Conservation (phyloP, 2,329 filamentous ascomycete genomes). For the Macrophomina pseudophaseolina region DNA sequence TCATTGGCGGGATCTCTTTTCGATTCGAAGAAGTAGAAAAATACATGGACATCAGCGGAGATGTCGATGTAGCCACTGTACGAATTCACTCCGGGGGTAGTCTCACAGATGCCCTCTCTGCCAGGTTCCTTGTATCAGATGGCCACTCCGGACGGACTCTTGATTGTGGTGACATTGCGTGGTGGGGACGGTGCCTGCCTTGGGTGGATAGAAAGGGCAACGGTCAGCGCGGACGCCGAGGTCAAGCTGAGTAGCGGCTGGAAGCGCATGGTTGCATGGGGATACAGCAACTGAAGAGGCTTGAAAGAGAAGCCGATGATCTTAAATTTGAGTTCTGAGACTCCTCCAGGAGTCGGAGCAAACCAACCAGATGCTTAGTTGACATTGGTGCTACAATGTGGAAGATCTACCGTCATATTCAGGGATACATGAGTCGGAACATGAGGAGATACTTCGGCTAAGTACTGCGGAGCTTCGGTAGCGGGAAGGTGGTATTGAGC, state of each 20-base stretch:
- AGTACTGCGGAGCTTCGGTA: too few species aligned
- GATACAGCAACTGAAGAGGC: too few species aligned
- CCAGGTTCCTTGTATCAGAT: slow-evolving; percentile 55
- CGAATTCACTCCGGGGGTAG: slow-evolving; percentile 42
- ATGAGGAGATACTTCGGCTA: not conserved
- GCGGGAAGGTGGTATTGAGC: slow-evolving; percentile 19
- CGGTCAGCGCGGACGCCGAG: not conserved
- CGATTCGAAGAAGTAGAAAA: slow-evolving; percentile 56
- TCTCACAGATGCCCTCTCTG: slow-evolving; percentile 52
- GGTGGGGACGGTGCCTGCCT: slow-evolving; percentile 34
- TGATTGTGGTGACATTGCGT: slow-evolving; percentile 48
- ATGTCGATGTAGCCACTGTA: slow-evolving; percentile 47
- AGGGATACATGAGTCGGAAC: not conserved
- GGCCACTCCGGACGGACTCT: slow-evolving; percentile 45
- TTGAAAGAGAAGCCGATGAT: too few species aligned
- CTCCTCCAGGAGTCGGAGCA: too few species aligned
- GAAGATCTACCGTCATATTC: not conserved
- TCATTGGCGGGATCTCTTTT: slow-evolving; percentile 54
- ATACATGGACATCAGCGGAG: slow-evolving; percentile 45
- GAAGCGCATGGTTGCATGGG: not conserved
- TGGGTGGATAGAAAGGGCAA: not conserved
- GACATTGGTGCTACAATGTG: not conserved
- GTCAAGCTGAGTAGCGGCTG: not conserved
- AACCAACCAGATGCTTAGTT: not conserved
- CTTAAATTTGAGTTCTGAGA: too few species aligned